Conservation (phyloP, 257 asterid species). For the Rauvolfia tetraphylla region DNA sequence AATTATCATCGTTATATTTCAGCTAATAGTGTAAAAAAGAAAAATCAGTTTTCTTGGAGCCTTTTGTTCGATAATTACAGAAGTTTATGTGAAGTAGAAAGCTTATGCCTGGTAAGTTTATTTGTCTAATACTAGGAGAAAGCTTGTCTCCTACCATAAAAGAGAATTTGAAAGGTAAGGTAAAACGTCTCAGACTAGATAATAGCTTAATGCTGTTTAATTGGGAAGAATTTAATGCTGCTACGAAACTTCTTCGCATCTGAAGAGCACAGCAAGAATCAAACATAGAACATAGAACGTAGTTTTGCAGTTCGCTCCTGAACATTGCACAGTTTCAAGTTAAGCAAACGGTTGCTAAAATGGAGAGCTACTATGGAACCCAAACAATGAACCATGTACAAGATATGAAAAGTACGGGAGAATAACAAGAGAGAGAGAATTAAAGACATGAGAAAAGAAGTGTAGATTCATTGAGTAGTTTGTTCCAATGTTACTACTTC, state of each 20-base stretch:
- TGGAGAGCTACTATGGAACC: background rate
- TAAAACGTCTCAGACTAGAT: background rate
- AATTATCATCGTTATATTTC: no score
- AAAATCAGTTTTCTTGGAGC: no score
- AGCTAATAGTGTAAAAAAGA: no score
- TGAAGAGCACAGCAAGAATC: no score
- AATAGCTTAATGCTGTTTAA: background rate
- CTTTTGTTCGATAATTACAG: no score
- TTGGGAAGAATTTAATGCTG: no score
- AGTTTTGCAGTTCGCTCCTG: background rate
- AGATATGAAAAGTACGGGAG: background rate
- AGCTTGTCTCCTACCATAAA: no score
- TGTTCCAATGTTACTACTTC: constrained; percentile 17
- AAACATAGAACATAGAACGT: background rate
- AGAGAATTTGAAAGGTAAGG: no score
- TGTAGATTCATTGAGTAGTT: constrained; percentile 7
- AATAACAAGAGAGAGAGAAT: background rate
- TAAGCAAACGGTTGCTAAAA: background rate
- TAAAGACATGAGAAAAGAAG: background rate
- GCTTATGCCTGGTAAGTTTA: no score
- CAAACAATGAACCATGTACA: background rate
- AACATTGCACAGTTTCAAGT: background rate
- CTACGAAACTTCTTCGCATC: no score
- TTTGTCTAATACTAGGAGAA: no score
- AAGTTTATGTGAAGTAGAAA: no score